Evolutionary conservation across 768 basidiomycete species (phyloP), one percentile per base, ranked within the genome.

Genomic region (Termitomyces sp.): DNA sequence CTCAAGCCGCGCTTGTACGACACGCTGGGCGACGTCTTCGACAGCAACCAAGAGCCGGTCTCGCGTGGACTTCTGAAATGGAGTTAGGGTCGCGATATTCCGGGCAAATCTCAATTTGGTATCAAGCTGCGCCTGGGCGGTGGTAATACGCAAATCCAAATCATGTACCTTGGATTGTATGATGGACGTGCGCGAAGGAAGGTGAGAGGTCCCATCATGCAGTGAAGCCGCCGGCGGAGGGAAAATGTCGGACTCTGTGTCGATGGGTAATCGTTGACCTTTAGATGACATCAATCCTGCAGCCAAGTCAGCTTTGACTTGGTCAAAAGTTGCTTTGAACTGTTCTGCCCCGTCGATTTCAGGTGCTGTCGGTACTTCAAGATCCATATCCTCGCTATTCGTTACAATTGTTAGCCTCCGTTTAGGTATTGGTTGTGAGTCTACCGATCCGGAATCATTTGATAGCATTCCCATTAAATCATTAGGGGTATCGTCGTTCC

Each of bases 41-140:
- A 94, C 73, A 3, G 84, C 76, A 22, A 71, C 61, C 22, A 81
- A 71, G 25, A 99, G 78, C 42, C 86, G 81, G 57, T 92, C 89
- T 44, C 94, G 83, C 3, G 94, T 94, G 9, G 85, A 76, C 45
- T 83, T 83, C 64, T 88, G 91, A 68, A 98, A 95, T 3, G 97
- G 95, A 15, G 91, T 88, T 36, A 98, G 77, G 40, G 89, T 82
- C 2, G 86, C 86, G 20, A 98, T 78, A 63, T 95, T 96, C 39
- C 89, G 86, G 20, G 88, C 82, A 40, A 88, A 73, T 16, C 87
- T 84, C 66, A 94, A 70, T 57, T 88, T 82, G 10, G 79, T 68
- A 46, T 88, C 83, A 22, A 96, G 83, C 56, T 82, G 78, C 1
- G 76, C 65, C 57, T 85, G 81, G 25, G 76, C 74, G 2, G 74